Evolutionary conservation across 352 stramenopile genomes (phyloP).

Genomic region (Albugo laibachii): DNA sequence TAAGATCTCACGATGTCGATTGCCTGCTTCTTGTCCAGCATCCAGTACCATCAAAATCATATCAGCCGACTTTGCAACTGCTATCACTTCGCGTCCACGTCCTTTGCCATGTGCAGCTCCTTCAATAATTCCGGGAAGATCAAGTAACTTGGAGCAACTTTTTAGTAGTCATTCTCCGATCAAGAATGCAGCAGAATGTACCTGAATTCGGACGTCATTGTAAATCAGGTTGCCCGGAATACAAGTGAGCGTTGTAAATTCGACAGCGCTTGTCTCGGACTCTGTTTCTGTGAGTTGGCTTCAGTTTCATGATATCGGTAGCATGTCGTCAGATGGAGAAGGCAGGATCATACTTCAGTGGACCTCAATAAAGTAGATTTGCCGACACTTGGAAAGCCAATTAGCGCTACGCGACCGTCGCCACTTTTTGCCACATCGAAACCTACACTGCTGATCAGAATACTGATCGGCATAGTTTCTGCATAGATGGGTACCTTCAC

Average conservation of each 20-base stretch:
- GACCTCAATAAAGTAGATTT: slow-evolving; percentile 77
- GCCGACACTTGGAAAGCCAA: slow-evolving; percentile 84
- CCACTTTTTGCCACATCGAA: slow-evolving; percentile 91
- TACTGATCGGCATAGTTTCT: not conserved
- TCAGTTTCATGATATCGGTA: not conserved
- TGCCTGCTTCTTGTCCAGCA: slow-evolving; percentile 94
- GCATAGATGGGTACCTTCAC: slow-evolving; percentile 26
- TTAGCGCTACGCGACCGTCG: slow-evolving; percentile 93
- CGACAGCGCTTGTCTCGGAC: slow-evolving; percentile 90
- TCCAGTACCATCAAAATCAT: slow-evolving; percentile 99
- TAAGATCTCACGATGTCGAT: slow-evolving; percentile 92
- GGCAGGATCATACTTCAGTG: not conserved
- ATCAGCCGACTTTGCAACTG: slow-evolving; percentile 95
- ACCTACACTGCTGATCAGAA: slow-evolving; percentile 15
- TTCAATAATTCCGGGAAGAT: slow-evolving; percentile 99
- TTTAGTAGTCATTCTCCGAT: not conserved
- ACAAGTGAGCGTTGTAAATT: slow-evolving; percentile 97
- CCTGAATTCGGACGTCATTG: slow-evolving; percentile 92
- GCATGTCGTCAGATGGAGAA: not conserved
- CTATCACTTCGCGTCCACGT: slow-evolving; percentile 96
- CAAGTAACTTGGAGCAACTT: slow-evolving; percentile 60
- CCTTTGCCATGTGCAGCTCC: slow-evolving; percentile 95
- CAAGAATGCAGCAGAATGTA: slow-evolving; percentile 6
- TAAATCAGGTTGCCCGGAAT: slow-evolving; percentile 94
- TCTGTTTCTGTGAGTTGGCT: slow-evolving; percentile 92